Conservation (phyloP, 2,329 filamentous ascomycete genomes). For the Thelonectria rubi region DNA sequence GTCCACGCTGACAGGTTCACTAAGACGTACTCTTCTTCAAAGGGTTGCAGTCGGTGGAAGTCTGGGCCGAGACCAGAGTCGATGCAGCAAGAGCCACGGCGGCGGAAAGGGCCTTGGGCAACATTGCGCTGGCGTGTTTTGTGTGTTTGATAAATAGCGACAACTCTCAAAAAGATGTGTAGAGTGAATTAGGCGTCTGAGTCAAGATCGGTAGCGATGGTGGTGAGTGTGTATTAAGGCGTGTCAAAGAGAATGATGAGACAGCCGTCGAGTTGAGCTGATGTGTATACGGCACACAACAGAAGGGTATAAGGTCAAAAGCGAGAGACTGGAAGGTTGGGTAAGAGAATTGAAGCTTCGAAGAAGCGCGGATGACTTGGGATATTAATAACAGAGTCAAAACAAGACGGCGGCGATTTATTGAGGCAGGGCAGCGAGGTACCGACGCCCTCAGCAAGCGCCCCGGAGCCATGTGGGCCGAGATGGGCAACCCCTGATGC, state of each 20-base stretch:
- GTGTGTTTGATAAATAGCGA: constrained; percentile 9
- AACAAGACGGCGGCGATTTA: constrained; percentile 33
- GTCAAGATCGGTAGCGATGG: constrained; percentile 14
- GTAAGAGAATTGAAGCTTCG: not conserved
- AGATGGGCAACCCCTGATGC: constrained; percentile 34
- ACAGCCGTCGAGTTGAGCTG: constrained; percentile 27
- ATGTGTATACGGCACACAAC: constrained; percentile 13
- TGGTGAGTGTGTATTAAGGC: constrained; percentile 22
- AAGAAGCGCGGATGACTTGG: constrained; percentile 18
- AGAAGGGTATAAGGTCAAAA: constrained; percentile 6
- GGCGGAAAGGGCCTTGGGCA: constrained; percentile 57
- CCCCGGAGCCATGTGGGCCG: constrained; percentile 35
- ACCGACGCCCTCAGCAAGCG: constrained; percentile 28
- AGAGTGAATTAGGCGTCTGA: constrained; percentile 9
- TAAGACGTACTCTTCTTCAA: constrained; percentile 57
- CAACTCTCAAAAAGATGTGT: not conserved
- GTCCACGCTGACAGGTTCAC: no score
- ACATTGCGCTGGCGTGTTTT: constrained; percentile 42
- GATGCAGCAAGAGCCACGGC: constrained; percentile 60
- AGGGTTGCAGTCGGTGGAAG: constrained; percentile 65
- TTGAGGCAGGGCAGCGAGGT: constrained; percentile 28
- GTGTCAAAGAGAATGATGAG: constrained; percentile 31
- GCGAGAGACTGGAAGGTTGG: constrained; percentile 16
- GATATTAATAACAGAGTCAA: constrained; percentile 33
- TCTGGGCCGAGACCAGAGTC: constrained; percentile 63